Conservation (phyloP, 2,329 filamentous ascomycete genomes). For the Fusarium mangiferae region DNA sequence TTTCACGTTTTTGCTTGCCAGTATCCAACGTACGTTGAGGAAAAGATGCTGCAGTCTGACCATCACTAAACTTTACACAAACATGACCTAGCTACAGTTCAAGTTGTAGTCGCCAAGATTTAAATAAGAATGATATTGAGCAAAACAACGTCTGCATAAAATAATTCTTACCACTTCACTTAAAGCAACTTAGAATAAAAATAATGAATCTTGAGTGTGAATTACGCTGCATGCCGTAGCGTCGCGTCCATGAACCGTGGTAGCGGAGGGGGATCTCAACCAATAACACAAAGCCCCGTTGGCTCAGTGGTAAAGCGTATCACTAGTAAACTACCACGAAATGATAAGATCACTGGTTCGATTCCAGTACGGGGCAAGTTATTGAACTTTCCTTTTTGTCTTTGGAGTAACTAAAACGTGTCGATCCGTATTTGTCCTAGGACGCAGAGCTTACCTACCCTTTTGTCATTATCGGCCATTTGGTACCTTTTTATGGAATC, state of each 20-base stretch:
- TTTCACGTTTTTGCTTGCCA: no score
- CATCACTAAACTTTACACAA: no score
- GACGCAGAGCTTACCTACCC: no score
- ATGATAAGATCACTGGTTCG: conserved; percentile 30
- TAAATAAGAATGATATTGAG: no score
- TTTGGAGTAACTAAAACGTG: fast-evolving
- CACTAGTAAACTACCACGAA: conserved; percentile 3
- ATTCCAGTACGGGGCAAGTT: conserved; percentile 19
- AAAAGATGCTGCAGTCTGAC: no score
- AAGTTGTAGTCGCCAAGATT: no score
- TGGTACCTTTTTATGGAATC: no score
- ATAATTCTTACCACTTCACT: no score
- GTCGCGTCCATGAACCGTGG: fast-evolving
- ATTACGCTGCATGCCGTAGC: fast-evolving
- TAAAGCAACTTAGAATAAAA: fast-evolving
- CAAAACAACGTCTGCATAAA: no score
- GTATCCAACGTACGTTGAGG: no score
- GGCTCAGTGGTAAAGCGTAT: conserved; percentile 30
- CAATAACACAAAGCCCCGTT: conserved; percentile 8
- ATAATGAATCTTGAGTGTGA: no score
- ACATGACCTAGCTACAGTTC: no score
- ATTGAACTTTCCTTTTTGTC: not conserved
- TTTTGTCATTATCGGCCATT: not conserved
- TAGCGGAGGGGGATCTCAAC: not conserved
- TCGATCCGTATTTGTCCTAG: not conserved